Conservation (phyloP, 2,329 filamentous ascomycete species). For the Aureobasidium namibiae region DNA sequence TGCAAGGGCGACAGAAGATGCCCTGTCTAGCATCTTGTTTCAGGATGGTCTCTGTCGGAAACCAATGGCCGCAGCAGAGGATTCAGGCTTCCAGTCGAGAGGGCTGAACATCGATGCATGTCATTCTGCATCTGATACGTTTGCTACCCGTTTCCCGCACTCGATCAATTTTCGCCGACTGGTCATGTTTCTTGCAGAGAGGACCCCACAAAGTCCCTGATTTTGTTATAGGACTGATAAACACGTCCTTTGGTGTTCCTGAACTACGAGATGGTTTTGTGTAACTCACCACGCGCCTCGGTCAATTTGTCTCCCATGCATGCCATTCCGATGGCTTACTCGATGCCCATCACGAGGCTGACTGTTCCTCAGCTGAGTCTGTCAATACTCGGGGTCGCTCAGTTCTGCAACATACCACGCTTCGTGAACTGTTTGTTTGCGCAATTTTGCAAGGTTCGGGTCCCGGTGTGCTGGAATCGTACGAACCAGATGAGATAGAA, state of each 20-base stretch:
- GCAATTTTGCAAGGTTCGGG: neutral
- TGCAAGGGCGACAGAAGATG: neutral
- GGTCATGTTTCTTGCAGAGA: neutral
- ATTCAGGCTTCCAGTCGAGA: neutral
- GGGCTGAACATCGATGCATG: neutral
- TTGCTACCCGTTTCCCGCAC: neutral
- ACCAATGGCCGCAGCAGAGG: neutral
- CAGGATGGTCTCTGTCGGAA: neutral
- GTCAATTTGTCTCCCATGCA: neutral
- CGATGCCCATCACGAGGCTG: neutral
- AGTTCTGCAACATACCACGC: neutral
- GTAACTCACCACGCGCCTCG: neutral
- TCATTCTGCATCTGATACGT: constrained; percentile 7
- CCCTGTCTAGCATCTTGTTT: neutral
- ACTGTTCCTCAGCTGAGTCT: neutral
- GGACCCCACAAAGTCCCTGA: neutral
- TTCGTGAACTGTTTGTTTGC: neutral
- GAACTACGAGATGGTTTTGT: neutral
- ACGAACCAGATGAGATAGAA: neutral
- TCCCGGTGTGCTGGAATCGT: neutral
- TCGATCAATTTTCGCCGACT: neutral
- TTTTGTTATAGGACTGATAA: neutral
- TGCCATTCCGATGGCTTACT: neutral
- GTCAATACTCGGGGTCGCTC: neutral
- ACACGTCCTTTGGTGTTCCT: neutral